phyloP scores from a whole-genome alignment of 148 eudicot genomes.

The Talinum fruticosum region DNA sequence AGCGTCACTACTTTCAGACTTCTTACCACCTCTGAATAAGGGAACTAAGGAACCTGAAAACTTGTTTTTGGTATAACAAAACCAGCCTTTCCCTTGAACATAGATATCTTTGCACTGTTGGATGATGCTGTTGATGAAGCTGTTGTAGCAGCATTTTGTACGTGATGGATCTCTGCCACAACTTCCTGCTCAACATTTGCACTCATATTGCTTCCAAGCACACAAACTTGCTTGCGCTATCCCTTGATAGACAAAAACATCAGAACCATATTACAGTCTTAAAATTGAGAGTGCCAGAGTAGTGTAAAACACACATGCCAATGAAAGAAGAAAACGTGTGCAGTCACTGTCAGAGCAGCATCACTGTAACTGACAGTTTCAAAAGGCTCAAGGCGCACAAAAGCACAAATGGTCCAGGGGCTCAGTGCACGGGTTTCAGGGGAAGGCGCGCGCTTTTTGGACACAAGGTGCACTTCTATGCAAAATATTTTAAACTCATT shows the following conservation, averaged over 20 bases:
- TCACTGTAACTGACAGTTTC: no score
- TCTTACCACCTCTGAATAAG: constrained; percentile 56
- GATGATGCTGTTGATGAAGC: constrained; percentile 43
- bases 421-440: no score
- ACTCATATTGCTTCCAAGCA: constrained; percentile 37
- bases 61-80: constrained; percentile 95
- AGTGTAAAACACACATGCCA: no score
- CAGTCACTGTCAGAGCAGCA: no score
- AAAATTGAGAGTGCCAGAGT: no score
- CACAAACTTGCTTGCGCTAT: constrained; percentile 14
- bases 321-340: no score
- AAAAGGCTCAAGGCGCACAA: no score
- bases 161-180: constrained; percentile 20
- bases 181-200: constrained; percentile 39
- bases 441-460: no score
- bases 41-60: constrained; percentile 91
- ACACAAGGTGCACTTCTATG: no score
- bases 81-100: constrained; percentile 73
- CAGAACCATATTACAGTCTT: no score
- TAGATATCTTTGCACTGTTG: constrained; percentile 49
- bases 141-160: constrained; percentile 30
- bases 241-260: not conserved
- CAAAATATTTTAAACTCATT: no score
- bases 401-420: no score
- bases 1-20: constrained; percentile 45